phyloP scores from a whole-genome alignment of 306 rosid species.

The Casuarina cunninghamiana region DNA sequence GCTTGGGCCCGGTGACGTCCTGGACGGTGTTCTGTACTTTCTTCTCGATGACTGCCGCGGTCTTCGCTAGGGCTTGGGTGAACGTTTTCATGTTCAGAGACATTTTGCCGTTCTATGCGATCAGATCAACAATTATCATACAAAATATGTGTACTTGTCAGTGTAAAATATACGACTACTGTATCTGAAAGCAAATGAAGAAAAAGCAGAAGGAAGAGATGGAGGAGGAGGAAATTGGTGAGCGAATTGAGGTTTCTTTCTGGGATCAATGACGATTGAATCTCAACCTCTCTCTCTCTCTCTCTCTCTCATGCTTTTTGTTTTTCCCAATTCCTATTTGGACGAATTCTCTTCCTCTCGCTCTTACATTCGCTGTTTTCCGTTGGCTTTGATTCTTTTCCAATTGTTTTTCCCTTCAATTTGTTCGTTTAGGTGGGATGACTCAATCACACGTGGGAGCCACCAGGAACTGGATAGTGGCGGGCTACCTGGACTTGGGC shows the following conservation, averaged over 20 bases:
- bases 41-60: conserved; percentile 94
- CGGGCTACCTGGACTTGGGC: background rate
- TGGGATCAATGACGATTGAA: conserved; percentile 13
- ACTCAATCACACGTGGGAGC: conserved; percentile 1
- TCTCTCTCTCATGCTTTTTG: background rate
- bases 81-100: conserved; percentile 93
- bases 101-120: conserved; percentile 30
- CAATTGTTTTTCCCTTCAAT: background rate
- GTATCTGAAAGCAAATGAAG: background rate
- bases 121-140: background rate
- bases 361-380: background rate
- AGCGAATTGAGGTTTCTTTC: background rate
- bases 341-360: background rate
- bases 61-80: conserved; percentile 95
- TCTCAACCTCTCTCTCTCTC: background rate
- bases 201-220: background rate
- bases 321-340: background rate
- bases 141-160: background rate
- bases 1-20: conserved; percentile 94
- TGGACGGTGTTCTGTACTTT: conserved; percentile 90
- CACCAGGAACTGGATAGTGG: background rate
- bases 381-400: background rate
- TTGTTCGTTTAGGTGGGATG: background rate
- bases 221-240: conserved; percentile 10
- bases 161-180: background rate